These are phyloP conservation scores for Cercospora brassicicola DNA, from an alignment of 2,329 filamentous ascomycete species.

Conservation along the genomic window DNA sequence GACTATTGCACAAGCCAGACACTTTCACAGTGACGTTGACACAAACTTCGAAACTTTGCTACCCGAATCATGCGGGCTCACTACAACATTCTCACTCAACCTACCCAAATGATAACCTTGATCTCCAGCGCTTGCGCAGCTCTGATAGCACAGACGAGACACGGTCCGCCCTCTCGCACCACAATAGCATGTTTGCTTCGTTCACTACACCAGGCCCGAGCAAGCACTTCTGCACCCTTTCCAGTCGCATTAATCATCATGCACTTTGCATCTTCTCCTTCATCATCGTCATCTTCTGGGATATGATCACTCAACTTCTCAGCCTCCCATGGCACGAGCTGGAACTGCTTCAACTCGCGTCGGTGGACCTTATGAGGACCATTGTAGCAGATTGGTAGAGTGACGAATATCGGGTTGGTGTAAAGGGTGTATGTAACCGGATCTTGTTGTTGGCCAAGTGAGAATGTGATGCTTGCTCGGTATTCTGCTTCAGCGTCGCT, in stretches of 20 bases:
- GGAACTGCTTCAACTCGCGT: neutral
- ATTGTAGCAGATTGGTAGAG: neutral
- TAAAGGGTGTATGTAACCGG: neutral
- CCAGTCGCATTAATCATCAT: constrained; percentile 5
- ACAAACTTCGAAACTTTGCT: too few species aligned
- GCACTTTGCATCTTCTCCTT: neutral
- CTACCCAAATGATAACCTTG: neutral
- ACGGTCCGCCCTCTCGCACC: neutral
- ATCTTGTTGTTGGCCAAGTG: neutral
- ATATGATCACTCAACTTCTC: neutral
- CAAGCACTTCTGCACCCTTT: neutral
- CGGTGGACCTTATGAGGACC: neutral
- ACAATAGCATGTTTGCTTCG: neutral
- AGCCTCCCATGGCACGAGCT: neutral
- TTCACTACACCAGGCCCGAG: neutral
- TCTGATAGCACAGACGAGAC: neutral
- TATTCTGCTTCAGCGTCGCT: neutral
- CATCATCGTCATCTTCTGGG: neutral
- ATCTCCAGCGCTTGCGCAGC: neutral
- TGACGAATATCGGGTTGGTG: constrained; percentile 6
- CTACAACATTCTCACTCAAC: neutral
- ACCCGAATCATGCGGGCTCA: too few species aligned
- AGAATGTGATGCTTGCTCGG: constrained; percentile 3
- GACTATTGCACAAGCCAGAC: too few species aligned
- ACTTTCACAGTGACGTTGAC: too few species aligned